Conservation (phyloP, 148 eudicot genomes). For the Rhododendron vialii region DNA sequence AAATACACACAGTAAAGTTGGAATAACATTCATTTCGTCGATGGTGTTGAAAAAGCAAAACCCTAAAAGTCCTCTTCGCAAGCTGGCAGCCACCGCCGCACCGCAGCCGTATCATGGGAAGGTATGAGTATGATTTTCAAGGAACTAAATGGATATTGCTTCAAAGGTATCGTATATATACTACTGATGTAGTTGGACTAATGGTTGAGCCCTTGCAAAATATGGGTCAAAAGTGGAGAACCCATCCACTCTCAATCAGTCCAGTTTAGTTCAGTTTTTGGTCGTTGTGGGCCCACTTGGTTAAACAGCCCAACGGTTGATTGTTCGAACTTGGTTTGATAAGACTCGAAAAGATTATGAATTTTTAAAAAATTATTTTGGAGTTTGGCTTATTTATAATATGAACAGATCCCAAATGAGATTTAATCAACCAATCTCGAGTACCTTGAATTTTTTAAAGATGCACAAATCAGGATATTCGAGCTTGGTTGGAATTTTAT, state of each 20-base stretch:
- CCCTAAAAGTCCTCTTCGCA: background rate
- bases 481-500: background rate
- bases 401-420: no score
- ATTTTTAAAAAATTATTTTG: background rate
- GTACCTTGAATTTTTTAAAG: no score
- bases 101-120: background rate
- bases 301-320: no score
- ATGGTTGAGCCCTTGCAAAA: background rate
- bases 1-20: background rate
- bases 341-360: no score
- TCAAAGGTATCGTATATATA: no score
- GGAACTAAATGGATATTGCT: background rate
- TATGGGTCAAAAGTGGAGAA: no score
- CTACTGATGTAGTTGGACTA: no score
- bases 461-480: no score
- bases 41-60: background rate
- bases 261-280: no score
- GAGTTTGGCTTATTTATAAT: no score
- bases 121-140: background rate
- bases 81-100: background rate
- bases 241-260: no score
- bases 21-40: background rate
- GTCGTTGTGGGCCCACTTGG: background rate
- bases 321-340: background rate
- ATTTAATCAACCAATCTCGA: no score